These are phyloP conservation scores for Tubosaeta sp. DNA, from an alignment of 768 basidiomycete genomes.

Conservation along the genomic window DNA sequence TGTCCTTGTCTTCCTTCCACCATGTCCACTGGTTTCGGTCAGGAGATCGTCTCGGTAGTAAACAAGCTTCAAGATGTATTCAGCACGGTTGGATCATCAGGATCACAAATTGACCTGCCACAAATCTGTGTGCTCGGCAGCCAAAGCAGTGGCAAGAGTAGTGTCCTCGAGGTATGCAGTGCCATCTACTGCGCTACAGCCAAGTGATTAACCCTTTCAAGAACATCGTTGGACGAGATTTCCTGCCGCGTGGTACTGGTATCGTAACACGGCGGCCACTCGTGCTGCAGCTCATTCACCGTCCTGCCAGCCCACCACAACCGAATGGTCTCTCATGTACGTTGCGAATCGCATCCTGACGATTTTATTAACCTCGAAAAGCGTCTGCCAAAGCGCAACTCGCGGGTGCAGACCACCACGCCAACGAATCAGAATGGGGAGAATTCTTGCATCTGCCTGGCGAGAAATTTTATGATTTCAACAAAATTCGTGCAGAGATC, in stretches of 20 bases:
- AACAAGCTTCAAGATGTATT: slow-evolving; percentile 94
- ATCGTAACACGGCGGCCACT: slow-evolving; percentile 97
- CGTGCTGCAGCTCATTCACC: slow-evolving; percentile 93
- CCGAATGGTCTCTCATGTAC: slow-evolving; percentile 43
- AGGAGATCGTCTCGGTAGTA: slow-evolving; percentile 75
- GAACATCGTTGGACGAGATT: slow-evolving; percentile 98
- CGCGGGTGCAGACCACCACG: slow-evolving; percentile 60
- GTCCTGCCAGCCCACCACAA: slow-evolving; percentile 50
- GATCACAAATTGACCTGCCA: slow-evolving; percentile 80
- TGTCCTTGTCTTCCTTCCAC: slow-evolving; percentile 15
- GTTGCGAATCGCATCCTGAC: slow-evolving; percentile 16
- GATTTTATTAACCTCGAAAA: slow-evolving; percentile 1
- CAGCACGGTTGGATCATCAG: slow-evolving; percentile 73
- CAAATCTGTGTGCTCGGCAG: slow-evolving; percentile 91
- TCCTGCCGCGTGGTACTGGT: slow-evolving; percentile 97
- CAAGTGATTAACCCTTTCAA: slow-evolving; percentile 29
- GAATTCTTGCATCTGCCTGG: slow-evolving; percentile 96
- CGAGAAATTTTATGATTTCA: slow-evolving; percentile 97
- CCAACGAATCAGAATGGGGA: slow-evolving; percentile 96
- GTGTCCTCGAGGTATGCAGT: slow-evolving; percentile 74
- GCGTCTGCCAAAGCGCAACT: slow-evolving; percentile 19
- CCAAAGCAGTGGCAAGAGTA: slow-evolving; percentile 92
- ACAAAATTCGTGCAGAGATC: slow-evolving; percentile 95
- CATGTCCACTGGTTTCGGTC: slow-evolving; percentile 63
- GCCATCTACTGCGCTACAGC: background rate